These are phyloP conservation scores for Calonectria pauciramosa DNA, from an alignment of 2,329 filamentous ascomycete genomes.

Conservation along the genomic window DNA sequence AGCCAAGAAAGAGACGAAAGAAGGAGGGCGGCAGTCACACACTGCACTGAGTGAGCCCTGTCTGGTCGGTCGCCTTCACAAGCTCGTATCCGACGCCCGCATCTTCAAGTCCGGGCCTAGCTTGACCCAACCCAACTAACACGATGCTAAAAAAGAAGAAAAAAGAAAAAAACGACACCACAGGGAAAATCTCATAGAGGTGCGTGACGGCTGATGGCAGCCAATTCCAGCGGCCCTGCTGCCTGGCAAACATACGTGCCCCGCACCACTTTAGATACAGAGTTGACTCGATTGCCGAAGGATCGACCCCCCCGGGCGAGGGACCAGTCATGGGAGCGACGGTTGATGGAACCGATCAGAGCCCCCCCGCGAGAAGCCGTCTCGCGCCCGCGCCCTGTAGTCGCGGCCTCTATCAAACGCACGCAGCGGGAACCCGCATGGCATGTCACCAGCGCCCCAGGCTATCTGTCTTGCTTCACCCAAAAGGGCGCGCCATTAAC, in stretches of 20 bases:
- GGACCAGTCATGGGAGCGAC: background rate
- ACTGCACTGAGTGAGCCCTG: background rate
- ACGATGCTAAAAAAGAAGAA: background rate
- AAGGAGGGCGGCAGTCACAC: background rate
- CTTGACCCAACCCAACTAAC: background rate
- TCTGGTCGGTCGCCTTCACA: background rate
- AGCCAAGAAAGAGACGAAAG: background rate
- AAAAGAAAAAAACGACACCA: background rate
- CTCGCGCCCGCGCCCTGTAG: background rate
- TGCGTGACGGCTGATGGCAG: background rate
- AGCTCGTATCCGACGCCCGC: background rate
- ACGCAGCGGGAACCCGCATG: slow-evolving; percentile 9
- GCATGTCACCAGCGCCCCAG: background rate
- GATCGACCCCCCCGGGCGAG: background rate
- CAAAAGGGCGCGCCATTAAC: slow-evolving; percentile 6
- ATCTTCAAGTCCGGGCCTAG: slow-evolving; percentile 5
- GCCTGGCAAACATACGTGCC: slow-evolving; percentile 5
- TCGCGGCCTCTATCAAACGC: slow-evolving; percentile 7
- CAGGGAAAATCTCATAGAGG: background rate
- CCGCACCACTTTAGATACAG: background rate
- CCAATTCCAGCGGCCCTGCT: slow-evolving; percentile 23
- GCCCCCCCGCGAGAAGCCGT: background rate
- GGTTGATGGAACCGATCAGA: background rate
- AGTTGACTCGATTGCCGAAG: slow-evolving; percentile 14
- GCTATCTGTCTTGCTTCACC: background rate